phyloP scores from a whole-genome alignment of 2,329 filamentous ascomycete genomes.

The Myriangium duriaei region DNA sequence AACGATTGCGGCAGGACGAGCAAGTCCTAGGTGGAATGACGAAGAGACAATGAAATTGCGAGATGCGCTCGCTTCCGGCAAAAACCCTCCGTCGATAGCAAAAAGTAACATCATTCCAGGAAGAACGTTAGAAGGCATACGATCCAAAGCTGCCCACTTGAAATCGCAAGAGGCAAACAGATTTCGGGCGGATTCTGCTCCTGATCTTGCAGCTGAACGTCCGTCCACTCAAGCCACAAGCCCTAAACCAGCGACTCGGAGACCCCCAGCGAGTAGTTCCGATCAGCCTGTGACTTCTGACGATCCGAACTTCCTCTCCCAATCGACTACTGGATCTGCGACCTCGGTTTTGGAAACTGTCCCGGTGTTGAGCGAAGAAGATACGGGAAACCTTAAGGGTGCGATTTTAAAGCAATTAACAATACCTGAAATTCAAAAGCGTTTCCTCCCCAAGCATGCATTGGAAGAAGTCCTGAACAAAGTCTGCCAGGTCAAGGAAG shows the following conservation, averaged over 20 bases:
- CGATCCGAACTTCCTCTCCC: too few species aligned
- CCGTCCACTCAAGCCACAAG: neutral
- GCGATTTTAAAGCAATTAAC: neutral
- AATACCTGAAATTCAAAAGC: neutral
- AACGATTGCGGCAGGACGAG: too few species aligned
- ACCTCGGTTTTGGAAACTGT: too few species aligned
- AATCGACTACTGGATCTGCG: too few species aligned
- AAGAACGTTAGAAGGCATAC: neutral
- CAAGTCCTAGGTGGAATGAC: neutral
- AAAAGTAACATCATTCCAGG: neutral
- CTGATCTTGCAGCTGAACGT: too few species aligned
- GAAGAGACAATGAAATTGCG: neutral
- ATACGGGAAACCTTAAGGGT: conserved; percentile 1
- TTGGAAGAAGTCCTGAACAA: neutral
- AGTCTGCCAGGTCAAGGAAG: neutral
- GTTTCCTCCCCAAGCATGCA: neutral
- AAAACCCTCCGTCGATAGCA: neutral
- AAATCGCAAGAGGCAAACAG: too few species aligned
- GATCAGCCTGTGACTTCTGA: too few species aligned
- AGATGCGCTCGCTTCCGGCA: neutral
- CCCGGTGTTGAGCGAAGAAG: too few species aligned
- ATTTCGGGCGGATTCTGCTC: too few species aligned
- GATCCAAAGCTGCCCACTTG: neutral
- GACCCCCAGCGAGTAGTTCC: too few species aligned
- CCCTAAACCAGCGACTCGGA: neutral